Base-by-base conservation (phyloP, 805 yeast species). In the Kodamaea lidongshanica region DNA sequence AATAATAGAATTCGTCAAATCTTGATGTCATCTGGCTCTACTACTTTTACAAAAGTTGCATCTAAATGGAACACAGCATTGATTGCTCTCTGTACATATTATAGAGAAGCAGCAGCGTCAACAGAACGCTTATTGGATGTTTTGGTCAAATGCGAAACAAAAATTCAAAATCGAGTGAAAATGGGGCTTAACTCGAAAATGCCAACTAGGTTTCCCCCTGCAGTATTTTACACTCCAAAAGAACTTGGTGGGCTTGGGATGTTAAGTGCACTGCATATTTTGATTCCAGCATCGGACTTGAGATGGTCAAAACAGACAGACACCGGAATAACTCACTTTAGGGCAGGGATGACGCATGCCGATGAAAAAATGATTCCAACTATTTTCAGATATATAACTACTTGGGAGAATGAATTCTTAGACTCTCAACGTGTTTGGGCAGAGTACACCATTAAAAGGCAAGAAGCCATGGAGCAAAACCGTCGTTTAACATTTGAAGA, bases 141-240 rank as follows among this genome's bases (percentile, higher is more conserved):
- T 3, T 61, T 92, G 27, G 99, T 92, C 7, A 85, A 82, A 47
- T 75, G 94, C 42, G 99, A 92, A 48, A 88, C 96, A 0, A 79
- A 83, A 48, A 80, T 92, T 25, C 99, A 92, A 57, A 92, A 88
- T 32, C 70, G 95, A 41, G 95, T 92, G 12, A 92, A 92, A 51
- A 72, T 89, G 61, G 98, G 98, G 0, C 67, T 92, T 38, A 92
- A 92, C 47, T 89, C 97, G 9, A 92, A 92, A 56, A 92, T 92
- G 99, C 99, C 99, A 1, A 79, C 96, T 0, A 68, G 99, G 33
- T 92, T 92, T 59, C 99, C 99, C 3, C 99, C 98, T 0, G 96
- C 96, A 3, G 98, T 92, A 0, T 92, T 92, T 48, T 92, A 92
- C 52, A 87, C 98, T 0, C 98, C 98, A 0, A 89, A 88, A 44